These are phyloP conservation scores for Chamaecrista fasciculata DNA, from an alignment of 306 rosid genomes.

Conservation along the genomic window DNA sequence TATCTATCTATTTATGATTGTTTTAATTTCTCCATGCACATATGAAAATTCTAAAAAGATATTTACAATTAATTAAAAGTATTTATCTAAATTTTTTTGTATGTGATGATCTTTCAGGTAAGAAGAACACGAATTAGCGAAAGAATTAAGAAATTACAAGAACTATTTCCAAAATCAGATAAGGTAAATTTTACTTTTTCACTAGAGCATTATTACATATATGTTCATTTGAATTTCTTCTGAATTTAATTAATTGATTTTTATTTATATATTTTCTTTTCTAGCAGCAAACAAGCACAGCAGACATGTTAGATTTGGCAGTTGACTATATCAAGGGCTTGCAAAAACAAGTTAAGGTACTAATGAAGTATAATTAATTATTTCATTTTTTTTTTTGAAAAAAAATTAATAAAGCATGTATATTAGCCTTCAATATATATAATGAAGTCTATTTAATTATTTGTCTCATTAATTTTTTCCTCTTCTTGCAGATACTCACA, in stretches of 20 bases:
- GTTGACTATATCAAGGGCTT: conserved; percentile 73
- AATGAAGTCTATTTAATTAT: conserved; percentile 3
- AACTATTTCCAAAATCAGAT: conserved; percentile 76
- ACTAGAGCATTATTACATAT: background rate
- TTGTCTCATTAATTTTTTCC: conserved; percentile 25
- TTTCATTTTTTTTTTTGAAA: background rate
- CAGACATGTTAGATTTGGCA: conserved; percentile 81
- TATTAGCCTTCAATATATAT: conserved; percentile 20
- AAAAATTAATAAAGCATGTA: background rate
- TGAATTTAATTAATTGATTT: background rate
- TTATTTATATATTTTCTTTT: background rate
- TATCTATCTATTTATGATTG: too few relatives aligned
- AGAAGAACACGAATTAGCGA: conserved; percentile 87
- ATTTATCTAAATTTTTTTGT: too few relatives aligned
- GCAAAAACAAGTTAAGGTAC: conserved; percentile 80
- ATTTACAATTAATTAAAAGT: too few relatives aligned
- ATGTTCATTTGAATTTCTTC: conserved; percentile 9
- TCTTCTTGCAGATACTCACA: conserved; percentile 57
- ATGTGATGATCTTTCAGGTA: too few relatives aligned
- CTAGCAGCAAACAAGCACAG: conserved; percentile 79
- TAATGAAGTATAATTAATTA: background rate
- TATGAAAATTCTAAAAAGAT: too few relatives aligned
- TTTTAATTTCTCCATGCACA: too few relatives aligned
- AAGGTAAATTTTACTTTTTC: conserved; percentile 49
- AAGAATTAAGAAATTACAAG: conserved; percentile 76